phyloP scores from a whole-genome alignment of 331 rosid genomes.

The Pyracantha coccinea region DNA sequence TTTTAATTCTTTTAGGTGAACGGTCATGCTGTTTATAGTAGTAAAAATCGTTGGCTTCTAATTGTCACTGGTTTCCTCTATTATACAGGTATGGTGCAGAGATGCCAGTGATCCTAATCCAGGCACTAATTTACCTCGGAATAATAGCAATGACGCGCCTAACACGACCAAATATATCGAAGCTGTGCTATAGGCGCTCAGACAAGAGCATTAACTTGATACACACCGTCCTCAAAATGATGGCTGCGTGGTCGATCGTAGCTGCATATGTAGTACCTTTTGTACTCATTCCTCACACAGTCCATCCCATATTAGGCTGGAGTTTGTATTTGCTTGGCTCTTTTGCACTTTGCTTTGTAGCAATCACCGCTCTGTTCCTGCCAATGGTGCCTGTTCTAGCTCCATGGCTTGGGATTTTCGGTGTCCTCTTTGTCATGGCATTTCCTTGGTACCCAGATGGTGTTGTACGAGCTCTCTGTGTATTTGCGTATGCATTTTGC shows the following conservation, averaged over 20 bases:
- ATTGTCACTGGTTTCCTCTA: not conserved
- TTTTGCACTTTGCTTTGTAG: slow-evolving; percentile 42
- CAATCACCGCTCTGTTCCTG: slow-evolving; percentile 48
- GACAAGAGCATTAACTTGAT: slow-evolving; percentile 44
- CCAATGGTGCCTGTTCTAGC: slow-evolving; percentile 56
- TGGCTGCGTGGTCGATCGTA: slow-evolving; percentile 58
- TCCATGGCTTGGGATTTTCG: slow-evolving; percentile 48
- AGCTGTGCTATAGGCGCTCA: slow-evolving; percentile 59
- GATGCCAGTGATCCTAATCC: slow-evolving; percentile 49
- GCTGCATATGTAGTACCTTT: slow-evolving; percentile 63
- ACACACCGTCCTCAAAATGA: slow-evolving; percentile 47
- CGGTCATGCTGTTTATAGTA: too few species aligned
- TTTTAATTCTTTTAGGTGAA: too few species aligned
- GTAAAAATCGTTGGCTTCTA: not conserved
- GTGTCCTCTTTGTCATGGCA: slow-evolving; percentile 66
- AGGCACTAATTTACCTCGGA: slow-evolving; percentile 42
- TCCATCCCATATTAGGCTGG: slow-evolving; percentile 90
- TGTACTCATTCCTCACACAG: slow-evolving; percentile 61
- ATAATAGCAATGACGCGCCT: slow-evolving; percentile 60
- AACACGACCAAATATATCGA: slow-evolving; percentile 65
- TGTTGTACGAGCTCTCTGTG: slow-evolving; percentile 57
- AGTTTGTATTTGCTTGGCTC: slow-evolving; percentile 56
- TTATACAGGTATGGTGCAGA: slow-evolving; percentile 58
- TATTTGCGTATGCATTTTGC: slow-evolving; percentile 65
- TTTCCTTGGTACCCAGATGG: slow-evolving; percentile 74